Conservation (phyloP, 2,329 filamentous ascomycete species). For the Microsporum ferrugineum region DNA sequence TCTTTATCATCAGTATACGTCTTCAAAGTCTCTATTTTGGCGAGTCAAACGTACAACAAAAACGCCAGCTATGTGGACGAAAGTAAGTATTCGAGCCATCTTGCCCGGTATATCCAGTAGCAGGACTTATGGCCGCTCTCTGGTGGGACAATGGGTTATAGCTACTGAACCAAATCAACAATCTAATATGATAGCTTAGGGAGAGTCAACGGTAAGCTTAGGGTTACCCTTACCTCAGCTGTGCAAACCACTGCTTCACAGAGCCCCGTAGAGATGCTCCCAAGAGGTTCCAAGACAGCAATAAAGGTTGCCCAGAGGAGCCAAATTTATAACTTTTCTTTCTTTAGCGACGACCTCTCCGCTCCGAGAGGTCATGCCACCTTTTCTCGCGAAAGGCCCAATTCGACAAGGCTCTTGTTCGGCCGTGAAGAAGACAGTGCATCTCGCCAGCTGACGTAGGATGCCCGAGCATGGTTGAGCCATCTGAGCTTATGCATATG, state of each 20-base stretch:
- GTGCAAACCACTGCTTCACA: background rate
- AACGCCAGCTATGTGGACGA: background rate
- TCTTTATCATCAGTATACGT: background rate
- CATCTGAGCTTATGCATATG: background rate
- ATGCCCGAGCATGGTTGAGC: background rate
- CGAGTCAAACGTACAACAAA: background rate
- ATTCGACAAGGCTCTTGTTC: background rate
- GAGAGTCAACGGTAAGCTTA: background rate
- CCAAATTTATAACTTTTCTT: slow-evolving; percentile 1
- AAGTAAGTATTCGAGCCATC: background rate
- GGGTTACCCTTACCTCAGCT: background rate
- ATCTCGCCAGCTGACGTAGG: background rate
- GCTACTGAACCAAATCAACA: background rate
- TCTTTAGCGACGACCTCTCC: background rate
- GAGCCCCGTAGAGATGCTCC: background rate
- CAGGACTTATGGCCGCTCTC: background rate
- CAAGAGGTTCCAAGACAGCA: background rate
- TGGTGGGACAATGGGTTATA: background rate
- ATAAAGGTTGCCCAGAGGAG: background rate
- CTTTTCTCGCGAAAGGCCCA: background rate
- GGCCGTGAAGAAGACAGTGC: background rate
- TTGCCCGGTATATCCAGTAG: background rate
- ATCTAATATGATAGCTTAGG: background rate
- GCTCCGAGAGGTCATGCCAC: background rate
- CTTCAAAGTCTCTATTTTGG: background rate